Evolutionary conservation across 495 filamentous ascomycete species (phyloP).

Genomic region (Neurospora sp.): DNA sequence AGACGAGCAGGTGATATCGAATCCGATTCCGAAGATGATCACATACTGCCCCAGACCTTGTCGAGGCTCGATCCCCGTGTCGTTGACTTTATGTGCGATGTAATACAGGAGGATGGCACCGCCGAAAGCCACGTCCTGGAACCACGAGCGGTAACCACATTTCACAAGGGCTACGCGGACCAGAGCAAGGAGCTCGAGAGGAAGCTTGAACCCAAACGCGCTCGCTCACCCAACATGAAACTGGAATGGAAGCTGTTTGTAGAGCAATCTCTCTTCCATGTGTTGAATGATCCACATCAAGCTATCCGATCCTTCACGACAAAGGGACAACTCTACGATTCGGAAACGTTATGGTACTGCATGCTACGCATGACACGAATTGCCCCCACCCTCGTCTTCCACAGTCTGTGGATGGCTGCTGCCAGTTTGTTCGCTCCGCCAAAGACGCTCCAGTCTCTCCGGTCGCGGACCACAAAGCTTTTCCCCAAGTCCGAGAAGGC

Average conservation of each 20-base stretch:
- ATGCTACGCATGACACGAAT: conserved; percentile 42
- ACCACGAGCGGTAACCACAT: conserved; percentile 22
- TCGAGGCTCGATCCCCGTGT: conserved; percentile 33
- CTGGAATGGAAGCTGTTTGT: conserved; percentile 49
- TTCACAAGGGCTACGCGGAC: conserved; percentile 12
- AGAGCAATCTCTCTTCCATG: conserved; percentile 65
- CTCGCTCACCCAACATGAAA: conserved; percentile 15
- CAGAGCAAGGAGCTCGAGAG: conserved; percentile 30
- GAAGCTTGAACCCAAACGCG: conserved; percentile 16
- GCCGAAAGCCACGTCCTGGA: conserved; percentile 37
- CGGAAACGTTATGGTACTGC: conserved; percentile 41
- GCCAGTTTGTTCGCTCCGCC: conserved; percentile 59
- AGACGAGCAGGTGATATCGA: conserved; percentile 10
- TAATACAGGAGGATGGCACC: conserved; percentile 41
- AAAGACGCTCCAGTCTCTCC: conserved; percentile 37
- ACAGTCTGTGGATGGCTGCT: conserved; percentile 69
- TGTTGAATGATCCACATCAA: conserved; percentile 55
- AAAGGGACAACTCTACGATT: conserved; percentile 36
- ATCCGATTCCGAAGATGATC: conserved; percentile 27
- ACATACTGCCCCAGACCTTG: conserved; percentile 33
- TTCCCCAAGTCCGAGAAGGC: conserved; percentile 26
- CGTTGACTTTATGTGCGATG: conserved; percentile 43
- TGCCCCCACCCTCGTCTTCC: conserved; percentile 49
- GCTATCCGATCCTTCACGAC: conserved; percentile 56
- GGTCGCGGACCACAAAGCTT: conserved; percentile 30